phyloP scores from a whole-genome alignment of 2,329 filamentous ascomycete species.

The Leptographium galeiforme region DNA sequence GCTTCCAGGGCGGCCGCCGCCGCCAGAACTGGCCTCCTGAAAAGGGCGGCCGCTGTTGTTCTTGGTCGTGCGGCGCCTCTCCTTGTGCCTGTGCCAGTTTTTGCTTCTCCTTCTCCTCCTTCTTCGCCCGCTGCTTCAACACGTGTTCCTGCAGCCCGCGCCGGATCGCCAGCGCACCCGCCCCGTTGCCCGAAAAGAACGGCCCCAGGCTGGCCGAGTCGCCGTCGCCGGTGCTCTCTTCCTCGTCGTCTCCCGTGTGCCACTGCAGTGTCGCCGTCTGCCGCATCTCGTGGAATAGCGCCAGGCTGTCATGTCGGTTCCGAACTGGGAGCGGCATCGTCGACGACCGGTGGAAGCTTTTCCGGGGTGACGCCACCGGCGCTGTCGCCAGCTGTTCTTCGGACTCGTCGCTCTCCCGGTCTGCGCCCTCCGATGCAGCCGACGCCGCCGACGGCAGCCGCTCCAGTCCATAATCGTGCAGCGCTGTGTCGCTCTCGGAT shows the following conservation, averaged over 20 bases:
- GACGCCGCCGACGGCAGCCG: not conserved
- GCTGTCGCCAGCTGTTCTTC: not conserved
- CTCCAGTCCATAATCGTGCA: not conserved
- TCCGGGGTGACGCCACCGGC: not conserved
- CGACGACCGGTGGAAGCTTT: not conserved
- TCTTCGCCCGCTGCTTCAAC: not conserved
- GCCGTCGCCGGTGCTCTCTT: not conserved
- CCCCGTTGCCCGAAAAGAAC: not conserved
- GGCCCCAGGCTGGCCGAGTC: not conserved
- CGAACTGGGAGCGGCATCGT: not conserved
- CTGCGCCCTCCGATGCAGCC: not conserved
- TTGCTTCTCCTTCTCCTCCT: not conserved
- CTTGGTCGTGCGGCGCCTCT: not conserved
- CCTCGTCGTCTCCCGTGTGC: not conserved
- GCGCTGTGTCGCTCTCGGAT: not conserved
- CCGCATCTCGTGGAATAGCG: not conserved
- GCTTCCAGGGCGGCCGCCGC: not conserved
- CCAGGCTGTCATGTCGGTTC: too few relatives aligned
- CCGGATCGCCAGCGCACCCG: not conserved
- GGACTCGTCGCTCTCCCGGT: not conserved
- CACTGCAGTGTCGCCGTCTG: not conserved
- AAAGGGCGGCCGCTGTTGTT: not conserved
- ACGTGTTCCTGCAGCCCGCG: not conserved
- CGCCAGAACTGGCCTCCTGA: slow-evolving; percentile 1
- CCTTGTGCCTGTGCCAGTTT: not conserved